Evolutionary conservation across 257 asterid genomes (phyloP), one percentile per base, ranked within the genome.

Genomic region (Solanum pinnatisectum): DNA sequence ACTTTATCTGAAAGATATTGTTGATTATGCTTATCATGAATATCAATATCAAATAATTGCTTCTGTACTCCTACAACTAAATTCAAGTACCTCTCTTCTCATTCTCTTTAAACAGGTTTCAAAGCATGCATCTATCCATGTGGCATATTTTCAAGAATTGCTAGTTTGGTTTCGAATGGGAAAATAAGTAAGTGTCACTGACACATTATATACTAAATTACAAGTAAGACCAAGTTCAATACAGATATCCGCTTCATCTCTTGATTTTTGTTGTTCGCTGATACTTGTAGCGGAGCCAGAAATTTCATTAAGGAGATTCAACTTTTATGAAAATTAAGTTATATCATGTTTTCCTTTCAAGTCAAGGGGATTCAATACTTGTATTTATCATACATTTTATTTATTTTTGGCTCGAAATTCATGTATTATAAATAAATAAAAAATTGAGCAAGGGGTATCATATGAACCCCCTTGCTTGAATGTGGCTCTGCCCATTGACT

Each of bases 141-240:
- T 70, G 39, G 39, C 77, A 70, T 70, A 15, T 15, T 70, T 30
- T 30, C 77, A 30, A 70, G 77, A 30, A 15, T 70, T 30, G 77
- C 39, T 30, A 14, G n/a, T 70, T 70, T 70, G 77, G 76, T 70
- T 8, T 70, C 88, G 18, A 10, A 52, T n/a, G 88, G 78, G 59
- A 78, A 86, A 46, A 86, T 86, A 86, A 77, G 90, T 86, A 86
- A 88, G 88, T 40, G 35, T n/a, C 27, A 22, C 9, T 32, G 3
- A 39, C 15, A 35, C 36, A 42, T 42, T 9, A 10, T 33, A 3
- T 27, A 37, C 74, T 37, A 20, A 16, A 25, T 70, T 23, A 22
- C 13, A 22, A 5, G 25, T 36, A 35, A 23, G 32, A 27, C 65
- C 27, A 85, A 27, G 79, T 33, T 25, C 46, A 59, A 36, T 84